These are phyloP conservation scores for Xylariaceae sp. DNA, from an alignment of 2,329 filamentous ascomycete genomes.

Conservation along the genomic window DNA sequence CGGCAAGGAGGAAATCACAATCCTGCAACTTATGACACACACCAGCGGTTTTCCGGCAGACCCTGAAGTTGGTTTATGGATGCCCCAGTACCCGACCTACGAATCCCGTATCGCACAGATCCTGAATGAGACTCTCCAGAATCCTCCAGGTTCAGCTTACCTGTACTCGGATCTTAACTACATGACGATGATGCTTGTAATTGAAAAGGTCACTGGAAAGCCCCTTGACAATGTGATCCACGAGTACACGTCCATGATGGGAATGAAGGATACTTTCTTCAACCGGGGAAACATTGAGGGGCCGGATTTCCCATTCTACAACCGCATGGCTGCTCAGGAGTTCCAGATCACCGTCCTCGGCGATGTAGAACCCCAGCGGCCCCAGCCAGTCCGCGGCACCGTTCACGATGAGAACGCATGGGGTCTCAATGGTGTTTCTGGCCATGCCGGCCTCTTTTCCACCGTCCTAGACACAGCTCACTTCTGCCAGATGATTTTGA, in stretches of 20 bases:
- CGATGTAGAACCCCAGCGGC: conserved; percentile 1
- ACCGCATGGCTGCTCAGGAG: conserved; percentile 7
- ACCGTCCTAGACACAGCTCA: conserved; percentile 10
- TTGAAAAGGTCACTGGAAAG: conserved; percentile 8
- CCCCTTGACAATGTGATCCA: conserved; percentile 7
- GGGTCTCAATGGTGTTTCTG: conserved; percentile 12
- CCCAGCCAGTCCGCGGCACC: conserved; percentile 10
- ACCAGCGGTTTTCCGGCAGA: conserved; percentile 12
- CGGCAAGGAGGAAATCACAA: conserved; percentile 11
- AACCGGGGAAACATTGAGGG: conserved; percentile 12
- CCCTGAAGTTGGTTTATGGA: conserved; percentile 9
- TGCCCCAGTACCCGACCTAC: conserved; percentile 11
- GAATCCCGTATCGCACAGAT: conserved; percentile 7
- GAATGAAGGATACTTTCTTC: conserved; percentile 13
- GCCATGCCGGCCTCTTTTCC: conserved; percentile 13
- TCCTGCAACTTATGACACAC: conserved; percentile 12
- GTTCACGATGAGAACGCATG: conserved; percentile 15
- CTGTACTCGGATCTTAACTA: conserved; percentile 12
- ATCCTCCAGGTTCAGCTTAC: conserved; percentile 5
- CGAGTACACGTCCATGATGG: conserved; percentile 12
- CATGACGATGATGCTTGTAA: conserved; percentile 13
- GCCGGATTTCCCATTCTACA: conserved; percentile 1
- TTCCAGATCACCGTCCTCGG: conserved; percentile 10
- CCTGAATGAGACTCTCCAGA: conserved; percentile 10
- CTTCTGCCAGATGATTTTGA: conserved; percentile 14